phyloP scores from a whole-genome alignment of 2,329 filamentous ascomycete genomes.

The Penicillium sp. region DNA sequence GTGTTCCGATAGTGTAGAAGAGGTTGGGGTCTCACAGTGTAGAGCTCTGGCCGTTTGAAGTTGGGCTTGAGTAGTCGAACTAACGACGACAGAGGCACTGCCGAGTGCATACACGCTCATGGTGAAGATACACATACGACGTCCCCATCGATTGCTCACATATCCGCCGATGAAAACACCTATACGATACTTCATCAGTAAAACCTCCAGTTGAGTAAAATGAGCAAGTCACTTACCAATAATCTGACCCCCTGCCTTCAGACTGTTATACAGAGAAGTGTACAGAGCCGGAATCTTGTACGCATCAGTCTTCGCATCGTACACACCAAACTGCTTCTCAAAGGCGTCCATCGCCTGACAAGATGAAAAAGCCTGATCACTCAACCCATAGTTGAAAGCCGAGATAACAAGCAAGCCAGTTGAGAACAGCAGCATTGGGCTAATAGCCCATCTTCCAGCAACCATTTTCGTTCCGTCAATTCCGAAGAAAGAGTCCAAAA shows the following conservation, averaged over 20 bases:
- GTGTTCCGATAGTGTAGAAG: neutral
- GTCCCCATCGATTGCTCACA: slow-evolving; percentile 13
- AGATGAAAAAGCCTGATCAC: slow-evolving; percentile 12
- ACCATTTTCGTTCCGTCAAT: neutral
- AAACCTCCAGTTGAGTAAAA: neutral
- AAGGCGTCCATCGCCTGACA: slow-evolving; percentile 14
- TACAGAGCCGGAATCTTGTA: slow-evolving; percentile 4
- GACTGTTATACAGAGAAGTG: slow-evolving; percentile 12
- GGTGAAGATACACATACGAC: slow-evolving; percentile 13
- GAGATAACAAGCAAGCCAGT: slow-evolving; percentile 2
- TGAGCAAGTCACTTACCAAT: neutral
- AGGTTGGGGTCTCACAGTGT: slow-evolving; percentile 1
- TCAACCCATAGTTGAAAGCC: slow-evolving; percentile 15
- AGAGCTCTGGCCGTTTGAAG: slow-evolving; percentile 9
- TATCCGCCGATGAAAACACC: slow-evolving; percentile 12
- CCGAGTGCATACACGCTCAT: slow-evolving; percentile 14
- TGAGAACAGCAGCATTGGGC: slow-evolving; percentile 9
- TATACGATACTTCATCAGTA: neutral
- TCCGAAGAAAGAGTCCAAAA: neutral
- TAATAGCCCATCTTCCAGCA: neutral
- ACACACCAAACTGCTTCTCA: slow-evolving; percentile 7
- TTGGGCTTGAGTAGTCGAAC: slow-evolving; percentile 8
- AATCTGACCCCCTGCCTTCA: slow-evolving; percentile 9
- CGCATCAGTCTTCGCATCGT: neutral
- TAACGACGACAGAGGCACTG: slow-evolving; percentile 13